Evolutionary conservation across 257 asterid genomes (phyloP), one percentile per base, ranked within the genome.

Genomic region (Agastache rugosa): DNA sequence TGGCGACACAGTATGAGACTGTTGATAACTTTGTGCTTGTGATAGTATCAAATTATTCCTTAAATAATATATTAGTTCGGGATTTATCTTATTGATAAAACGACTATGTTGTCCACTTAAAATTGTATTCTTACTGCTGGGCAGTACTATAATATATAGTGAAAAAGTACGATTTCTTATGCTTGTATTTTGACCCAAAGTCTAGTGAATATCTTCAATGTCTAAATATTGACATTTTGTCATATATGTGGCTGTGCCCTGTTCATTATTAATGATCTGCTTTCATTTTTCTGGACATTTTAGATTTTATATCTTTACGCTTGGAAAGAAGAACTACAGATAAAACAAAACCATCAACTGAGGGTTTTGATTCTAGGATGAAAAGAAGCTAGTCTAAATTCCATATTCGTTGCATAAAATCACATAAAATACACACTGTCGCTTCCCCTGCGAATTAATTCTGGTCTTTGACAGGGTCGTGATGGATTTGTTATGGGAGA

Each of bases 401-500:
- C 20, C 64, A 50, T 12, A 44, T 56, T 61, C 63, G 5, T 56
- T 50, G 11, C 29, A 15, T 63, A 34, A 7, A 25, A 25, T 51
- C 51, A 41, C 19, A 11, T 14, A 23, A 19, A 22, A 2, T 25
- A 25, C 16, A 14, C 27, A 15, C 66, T 56, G 31, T 63, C 72
- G 25, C 63, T 51, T 74, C 58, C 34, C 53, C 15, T 31, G 2
- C 39, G 17, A 67, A 47, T 58, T 66, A 22, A 72, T 63, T 69
- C 60, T 67, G 60, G n/a, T 68, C 42, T 75, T 74, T 69, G 59
- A 79, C 87, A 93, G 98, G 87, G 85, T 74, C 97, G 97, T 29
- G 97, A 93, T 82, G 98, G 98, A 42, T 93, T 93, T 83, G 98
- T 93, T 50, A 88, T 93, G 98, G 98, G 98, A 77, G 98, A 93